phyloP scores from a whole-genome alignment of 176 grass and related monocot genomes.

The Zea luxurians region DNA sequence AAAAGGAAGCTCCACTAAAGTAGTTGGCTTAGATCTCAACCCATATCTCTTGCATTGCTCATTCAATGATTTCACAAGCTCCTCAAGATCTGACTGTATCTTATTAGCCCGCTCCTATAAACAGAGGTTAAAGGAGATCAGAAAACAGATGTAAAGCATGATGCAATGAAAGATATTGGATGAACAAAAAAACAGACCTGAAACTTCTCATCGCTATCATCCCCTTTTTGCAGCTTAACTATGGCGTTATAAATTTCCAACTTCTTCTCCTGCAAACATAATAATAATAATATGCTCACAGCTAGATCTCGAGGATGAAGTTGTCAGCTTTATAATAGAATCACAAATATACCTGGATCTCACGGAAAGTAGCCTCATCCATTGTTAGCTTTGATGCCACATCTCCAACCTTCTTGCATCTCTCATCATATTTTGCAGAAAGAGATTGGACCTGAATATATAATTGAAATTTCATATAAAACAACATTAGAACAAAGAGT shows the following conservation, averaged over 20 bases:
- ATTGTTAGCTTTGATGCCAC: slow-evolving; percentile 90
- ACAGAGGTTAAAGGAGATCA: slow-evolving; percentile 31
- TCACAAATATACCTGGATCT: slow-evolving; percentile 71
- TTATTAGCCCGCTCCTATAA: slow-evolving; percentile 71
- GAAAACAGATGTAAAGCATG: slow-evolving; percentile 1
- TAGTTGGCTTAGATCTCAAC: slow-evolving; percentile 88
- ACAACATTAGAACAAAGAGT: neutral
- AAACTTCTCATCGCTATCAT: slow-evolving; percentile 61
- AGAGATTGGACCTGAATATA: slow-evolving; percentile 78
- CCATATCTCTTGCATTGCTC: slow-evolving; percentile 95
- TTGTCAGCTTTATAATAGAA: slow-evolving; percentile 4
- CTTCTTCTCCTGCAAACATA: slow-evolving; percentile 79
- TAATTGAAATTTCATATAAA: slow-evolving; percentile 36
- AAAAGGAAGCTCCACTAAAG: slow-evolving; percentile 96
- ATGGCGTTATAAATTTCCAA: slow-evolving; percentile 90
- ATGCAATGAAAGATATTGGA: slow-evolving; percentile 27
- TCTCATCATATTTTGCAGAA: slow-evolving; percentile 80
- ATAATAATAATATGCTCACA: slow-evolving; percentile 27
- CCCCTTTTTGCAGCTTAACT: slow-evolving; percentile 86
- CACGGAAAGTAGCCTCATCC: slow-evolving; percentile 98
- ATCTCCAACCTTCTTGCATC: slow-evolving; percentile 91
- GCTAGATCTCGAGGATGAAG: slow-evolving; percentile 17
- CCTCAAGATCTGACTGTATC: slow-evolving; percentile 83
- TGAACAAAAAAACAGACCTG: slow-evolving; percentile 53
- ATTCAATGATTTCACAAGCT: slow-evolving; percentile 81